phyloP scores from a whole-genome alignment of 345 rosid species.

The Arabidopsis suecica region DNA sequence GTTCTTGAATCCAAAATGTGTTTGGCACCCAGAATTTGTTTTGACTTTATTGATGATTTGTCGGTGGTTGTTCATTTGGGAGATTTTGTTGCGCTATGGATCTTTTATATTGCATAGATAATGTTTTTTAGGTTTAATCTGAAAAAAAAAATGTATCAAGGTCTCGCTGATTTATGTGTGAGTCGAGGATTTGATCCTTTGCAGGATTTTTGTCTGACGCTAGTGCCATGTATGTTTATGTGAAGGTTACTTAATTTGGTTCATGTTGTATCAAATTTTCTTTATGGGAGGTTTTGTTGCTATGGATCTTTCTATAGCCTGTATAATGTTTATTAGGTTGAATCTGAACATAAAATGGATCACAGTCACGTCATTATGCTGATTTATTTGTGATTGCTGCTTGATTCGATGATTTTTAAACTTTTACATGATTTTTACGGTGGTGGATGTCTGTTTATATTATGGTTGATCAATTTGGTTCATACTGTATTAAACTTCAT shows the following conservation, averaged over 20 bases:
- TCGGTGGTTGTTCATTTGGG: neutral
- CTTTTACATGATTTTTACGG: neutral
- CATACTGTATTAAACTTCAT: neutral
- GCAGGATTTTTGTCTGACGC: neutral
- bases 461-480: constrained; percentile 22
- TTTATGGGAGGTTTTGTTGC: constrained; percentile 1
- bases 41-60: neutral
- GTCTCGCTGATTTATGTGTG: neutral
- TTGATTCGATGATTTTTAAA: neutral
- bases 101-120: neutral
- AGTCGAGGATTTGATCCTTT: neutral
- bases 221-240: neutral
- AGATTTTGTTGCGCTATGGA: neutral
- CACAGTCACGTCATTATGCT: neutral
- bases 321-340: neutral
- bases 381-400: neutral
- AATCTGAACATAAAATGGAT: neutral
- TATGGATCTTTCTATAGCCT: neutral
- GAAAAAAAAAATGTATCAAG: neutral
- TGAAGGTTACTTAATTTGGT: constrained; percentile 19
- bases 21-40: neutral
- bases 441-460: constrained; percentile 2
- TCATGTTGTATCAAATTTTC: neutral
- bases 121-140: constrained; percentile 5
- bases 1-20: neutral